Evolutionary conservation across 106 monocot genomes (phyloP).

Genomic region (Apostasia ramifera): DNA sequence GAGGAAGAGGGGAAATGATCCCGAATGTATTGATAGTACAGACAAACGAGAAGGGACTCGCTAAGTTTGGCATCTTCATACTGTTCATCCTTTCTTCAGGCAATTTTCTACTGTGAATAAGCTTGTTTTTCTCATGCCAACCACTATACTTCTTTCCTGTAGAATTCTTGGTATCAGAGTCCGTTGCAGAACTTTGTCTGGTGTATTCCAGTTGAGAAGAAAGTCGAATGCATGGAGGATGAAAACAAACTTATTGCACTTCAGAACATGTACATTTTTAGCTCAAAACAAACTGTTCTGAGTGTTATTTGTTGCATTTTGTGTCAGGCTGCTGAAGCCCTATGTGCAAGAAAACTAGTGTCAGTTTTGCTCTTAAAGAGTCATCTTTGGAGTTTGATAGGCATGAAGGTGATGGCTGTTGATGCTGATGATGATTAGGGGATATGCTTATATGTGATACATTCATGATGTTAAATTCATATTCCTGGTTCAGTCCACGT

Average conservation of each 20-base stretch:
- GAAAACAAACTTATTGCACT: background rate
- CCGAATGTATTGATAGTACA: conserved; percentile 21
- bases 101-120: conserved; percentile 10
- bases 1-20: conserved; percentile 16
- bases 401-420: too few species aligned
- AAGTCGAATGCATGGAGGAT: background rate
- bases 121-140: background rate
- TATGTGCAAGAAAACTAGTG: background rate
- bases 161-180: background rate
- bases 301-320: background rate
- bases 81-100: background rate
- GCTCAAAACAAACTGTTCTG: background rate
- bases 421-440: too few species aligned
- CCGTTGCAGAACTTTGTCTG: background rate
- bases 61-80: background rate
- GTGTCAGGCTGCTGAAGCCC: background rate
- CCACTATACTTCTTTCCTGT: background rate
- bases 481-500: too few species aligned
- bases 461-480: too few species aligned
- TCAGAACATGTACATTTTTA: background rate
- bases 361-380: too few species aligned
- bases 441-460: too few species aligned
- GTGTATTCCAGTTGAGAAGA: background rate
- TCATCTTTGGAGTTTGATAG: too few species aligned
- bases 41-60: conserved; percentile 3